Conservation (phyloP, 805 yeast genomes). For the Candida rishiriensis region DNA sequence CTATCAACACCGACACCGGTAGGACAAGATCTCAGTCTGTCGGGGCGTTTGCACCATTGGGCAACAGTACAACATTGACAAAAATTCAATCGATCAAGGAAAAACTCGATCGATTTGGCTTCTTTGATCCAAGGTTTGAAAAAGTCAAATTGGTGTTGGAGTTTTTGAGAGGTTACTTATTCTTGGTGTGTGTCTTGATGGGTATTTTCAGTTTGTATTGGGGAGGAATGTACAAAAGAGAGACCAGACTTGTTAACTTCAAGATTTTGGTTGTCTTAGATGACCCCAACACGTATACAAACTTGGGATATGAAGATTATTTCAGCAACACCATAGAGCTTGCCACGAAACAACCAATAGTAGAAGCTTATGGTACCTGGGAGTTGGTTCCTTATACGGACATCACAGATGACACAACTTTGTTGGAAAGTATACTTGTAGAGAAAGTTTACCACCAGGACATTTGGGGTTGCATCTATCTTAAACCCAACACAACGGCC, state of each 20-base stretch:
- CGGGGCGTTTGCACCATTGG: background rate
- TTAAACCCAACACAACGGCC: conserved; percentile 46
- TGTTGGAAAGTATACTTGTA: conserved; percentile 33
- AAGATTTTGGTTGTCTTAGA: conserved; percentile 31
- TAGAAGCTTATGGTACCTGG: conserved; percentile 15
- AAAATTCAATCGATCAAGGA: conserved; percentile 10
- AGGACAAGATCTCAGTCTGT: too few species aligned
- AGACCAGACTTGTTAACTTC: conserved; percentile 25
- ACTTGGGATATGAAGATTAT: conserved; percentile 28
- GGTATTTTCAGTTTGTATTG: conserved; percentile 38
- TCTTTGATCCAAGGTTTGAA: conserved; percentile 24
- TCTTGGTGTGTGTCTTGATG: conserved; percentile 34
- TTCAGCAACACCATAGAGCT: conserved; percentile 21
- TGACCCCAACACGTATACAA: conserved; percentile 5
- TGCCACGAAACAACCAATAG: conserved; percentile 15
- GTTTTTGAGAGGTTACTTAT: conserved; percentile 21
- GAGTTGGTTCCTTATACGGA: conserved; percentile 22
- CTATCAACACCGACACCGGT: too few species aligned
- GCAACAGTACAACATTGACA: conserved; percentile 2
- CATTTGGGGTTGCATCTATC: conserved; percentile 57
- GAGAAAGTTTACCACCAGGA: conserved; percentile 47
- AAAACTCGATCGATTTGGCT: conserved; percentile 21
- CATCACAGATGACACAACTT: conserved; percentile 27
- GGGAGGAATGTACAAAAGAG: conserved; percentile 36
- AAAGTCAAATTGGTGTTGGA: conserved; percentile 7